Evolutionary conservation across 371 early-diverging fungal species (phyloP), one percentile per base, ranked within the genome.

Genomic region (Mucor lusitanicus): DNA sequence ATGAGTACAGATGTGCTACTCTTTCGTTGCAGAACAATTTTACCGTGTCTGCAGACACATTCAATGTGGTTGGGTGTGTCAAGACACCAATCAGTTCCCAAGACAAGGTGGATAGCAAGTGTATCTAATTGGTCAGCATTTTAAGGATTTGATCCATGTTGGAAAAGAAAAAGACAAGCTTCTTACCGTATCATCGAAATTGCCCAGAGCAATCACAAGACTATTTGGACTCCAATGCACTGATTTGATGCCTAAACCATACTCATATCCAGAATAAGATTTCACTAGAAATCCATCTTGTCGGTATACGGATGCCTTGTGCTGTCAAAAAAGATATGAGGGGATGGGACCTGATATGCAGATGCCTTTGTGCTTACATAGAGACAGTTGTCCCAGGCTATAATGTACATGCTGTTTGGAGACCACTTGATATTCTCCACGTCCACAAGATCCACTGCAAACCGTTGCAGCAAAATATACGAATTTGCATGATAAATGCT

Each of bases 391-490:
- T 95, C 94, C 91, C 91, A 93, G 6, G 85, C 89, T 1, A 83
- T 91, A 37, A 96, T 77, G 59, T 76, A 92, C 58, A 84, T 79
- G 28, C 95, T 93, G 69, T 95, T 88, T 5, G 95, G 95, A 6
- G 95, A 95, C 95, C 95, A 95, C 48, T 77, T 73, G 6, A 95
- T 60, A 58, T 91, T 87, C 11, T 82, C 85, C 35, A 89, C 54
- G 72, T 96, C 95, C 1, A 71, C 68, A 0, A 92, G 92, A 28
- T 91, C 90, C 8, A 89, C 65, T 13, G 79, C 83, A 62, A 94
- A 88, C 32, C 86, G 81, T 87, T 91, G 57, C 7, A 72, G 25
- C 13, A 64, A 35, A 6, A 56, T 50, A 46, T 89, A 92, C 27
- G 81, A 84, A 27, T 82, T 78, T 19, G 85, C 82, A 64, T 86